phyloP scores from a whole-genome alignment of 768 basidiomycete genomes.

The Lactifluus pinguis region DNA sequence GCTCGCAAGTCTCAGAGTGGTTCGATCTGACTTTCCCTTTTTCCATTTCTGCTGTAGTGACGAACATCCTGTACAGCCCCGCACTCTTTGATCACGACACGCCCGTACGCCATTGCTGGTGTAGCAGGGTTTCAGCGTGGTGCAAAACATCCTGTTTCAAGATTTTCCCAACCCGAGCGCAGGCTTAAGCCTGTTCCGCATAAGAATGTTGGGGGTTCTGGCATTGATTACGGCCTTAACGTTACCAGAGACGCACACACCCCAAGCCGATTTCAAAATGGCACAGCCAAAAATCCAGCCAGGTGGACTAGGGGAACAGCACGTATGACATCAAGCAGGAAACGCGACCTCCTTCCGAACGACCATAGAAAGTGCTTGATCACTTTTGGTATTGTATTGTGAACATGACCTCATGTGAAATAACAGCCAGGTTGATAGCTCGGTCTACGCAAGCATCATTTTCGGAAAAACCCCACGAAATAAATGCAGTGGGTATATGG shows the following conservation, averaged over 20 bases:
- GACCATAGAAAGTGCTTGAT: slow-evolving; percentile 5
- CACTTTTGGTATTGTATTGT: not conserved
- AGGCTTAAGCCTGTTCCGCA: slow-evolving; percentile 3
- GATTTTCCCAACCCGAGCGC: not conserved
- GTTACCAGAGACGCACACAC: not conserved
- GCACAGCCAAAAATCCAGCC: not conserved
- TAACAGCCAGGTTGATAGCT: slow-evolving; percentile 3
- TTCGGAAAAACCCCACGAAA: not conserved
- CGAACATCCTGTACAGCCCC: not conserved
- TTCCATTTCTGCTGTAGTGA: not conserved
- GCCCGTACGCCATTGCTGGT: slow-evolving; percentile 3
- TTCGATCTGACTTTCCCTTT: not conserved
- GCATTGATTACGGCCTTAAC: not conserved
- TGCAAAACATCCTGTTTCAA: not conserved
- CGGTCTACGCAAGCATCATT: not conserved
- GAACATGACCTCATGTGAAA: not conserved
- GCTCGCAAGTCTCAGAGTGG: not conserved
- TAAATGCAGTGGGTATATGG: not conserved
- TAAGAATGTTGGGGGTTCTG: not conserved
- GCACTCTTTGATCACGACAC: slow-evolving; percentile 4
- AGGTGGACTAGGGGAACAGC: not conserved
- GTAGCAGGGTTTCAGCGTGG: slow-evolving; percentile 12
- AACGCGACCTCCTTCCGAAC: not conserved
- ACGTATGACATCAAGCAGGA: slow-evolving; percentile 1
- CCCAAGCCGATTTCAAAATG: not conserved